Evolutionary conservation across 495 filamentous ascomycete genomes (phyloP).

Genomic region (Cercophora newfieldiana): DNA sequence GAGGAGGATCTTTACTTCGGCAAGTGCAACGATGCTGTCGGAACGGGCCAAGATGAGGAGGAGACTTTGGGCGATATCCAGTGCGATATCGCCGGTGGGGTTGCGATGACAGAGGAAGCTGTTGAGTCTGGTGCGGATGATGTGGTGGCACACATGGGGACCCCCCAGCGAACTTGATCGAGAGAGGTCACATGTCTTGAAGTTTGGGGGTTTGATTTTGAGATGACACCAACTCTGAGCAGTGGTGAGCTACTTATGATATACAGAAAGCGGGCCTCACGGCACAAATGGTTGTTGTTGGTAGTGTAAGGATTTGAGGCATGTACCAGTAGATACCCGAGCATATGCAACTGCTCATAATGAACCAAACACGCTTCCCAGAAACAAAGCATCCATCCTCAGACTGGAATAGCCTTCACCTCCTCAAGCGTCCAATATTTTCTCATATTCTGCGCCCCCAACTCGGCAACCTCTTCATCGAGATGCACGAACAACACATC

Average conservation of each 20-base stretch:
- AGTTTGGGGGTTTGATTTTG: neutral
- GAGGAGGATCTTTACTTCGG: slow-evolving; percentile 26
- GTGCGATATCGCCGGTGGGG: slow-evolving; percentile 48
- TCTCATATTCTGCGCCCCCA: slow-evolving; percentile 85
- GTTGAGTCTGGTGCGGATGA: slow-evolving; percentile 53
- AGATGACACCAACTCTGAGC: neutral
- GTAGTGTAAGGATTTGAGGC: neutral
- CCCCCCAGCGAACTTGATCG: neutral
- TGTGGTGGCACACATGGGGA: slow-evolving; percentile 12
- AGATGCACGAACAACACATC: slow-evolving; percentile 71
- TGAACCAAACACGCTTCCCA: neutral
- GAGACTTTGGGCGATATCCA: slow-evolving; percentile 28
- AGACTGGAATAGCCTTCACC: slow-evolving; percentile 72
- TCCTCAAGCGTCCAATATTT: slow-evolving; percentile 78
- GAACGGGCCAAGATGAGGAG: slow-evolving; percentile 13
- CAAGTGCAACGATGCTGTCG: slow-evolving; percentile 19
- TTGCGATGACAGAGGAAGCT: slow-evolving; percentile 62
- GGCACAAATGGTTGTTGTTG: neutral
- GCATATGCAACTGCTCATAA: neutral
- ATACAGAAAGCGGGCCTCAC: neutral
- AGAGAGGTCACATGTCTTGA: neutral
- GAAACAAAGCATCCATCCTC: slow-evolving; percentile 7
- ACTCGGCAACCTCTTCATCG: slow-evolving; percentile 67
- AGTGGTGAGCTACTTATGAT: neutral
- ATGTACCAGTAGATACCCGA: slow-evolving; percentile 1